phyloP scores from a whole-genome alignment of 108 stramenopile genomes.

The Pelagomonas calceolata region DNA sequence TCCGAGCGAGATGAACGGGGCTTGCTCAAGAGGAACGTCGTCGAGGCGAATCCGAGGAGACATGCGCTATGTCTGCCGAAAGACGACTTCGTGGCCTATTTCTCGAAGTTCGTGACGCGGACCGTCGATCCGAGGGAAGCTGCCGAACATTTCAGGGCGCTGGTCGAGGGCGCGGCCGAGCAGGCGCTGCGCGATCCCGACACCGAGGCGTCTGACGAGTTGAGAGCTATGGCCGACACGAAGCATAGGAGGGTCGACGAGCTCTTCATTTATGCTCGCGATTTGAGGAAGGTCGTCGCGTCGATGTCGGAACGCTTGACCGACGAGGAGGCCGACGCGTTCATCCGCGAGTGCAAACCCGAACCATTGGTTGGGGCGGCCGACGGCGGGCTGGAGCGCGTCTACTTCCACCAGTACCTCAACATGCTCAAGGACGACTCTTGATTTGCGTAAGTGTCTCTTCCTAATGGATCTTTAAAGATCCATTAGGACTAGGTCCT shows the following conservation, averaged over 20 bases:
- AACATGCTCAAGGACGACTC: neutral
- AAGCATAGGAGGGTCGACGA: neutral
- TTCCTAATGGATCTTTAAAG: too few species aligned
- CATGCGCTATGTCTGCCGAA: neutral
- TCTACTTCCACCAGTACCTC: constrained; percentile 3
- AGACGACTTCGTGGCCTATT: neutral
- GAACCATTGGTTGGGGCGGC: neutral
- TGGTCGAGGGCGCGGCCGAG: neutral
- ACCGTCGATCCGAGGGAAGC: neutral
- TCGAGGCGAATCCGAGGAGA: neutral
- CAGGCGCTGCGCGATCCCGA: neutral
- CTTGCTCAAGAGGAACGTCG: neutral
- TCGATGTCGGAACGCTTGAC: neutral
- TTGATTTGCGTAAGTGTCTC: too few species aligned
- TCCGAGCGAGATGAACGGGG: neutral
- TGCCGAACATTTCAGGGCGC: neutral
- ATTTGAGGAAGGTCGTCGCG: neutral
- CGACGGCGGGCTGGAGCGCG: neutral
- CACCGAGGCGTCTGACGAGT: neutral
- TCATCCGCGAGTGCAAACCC: neutral
- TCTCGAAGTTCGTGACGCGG: neutral
- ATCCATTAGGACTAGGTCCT: too few species aligned
- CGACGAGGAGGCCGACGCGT: neutral
- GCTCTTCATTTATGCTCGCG: neutral
- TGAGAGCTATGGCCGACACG: neutral